A percentile compares a stretch with the other conserved stretches of the same genome.
Evolutionary conservation across 192 early-diverging fungal genomes (phyloP).

Genomic region (Backusella tuberculispora): DNA sequence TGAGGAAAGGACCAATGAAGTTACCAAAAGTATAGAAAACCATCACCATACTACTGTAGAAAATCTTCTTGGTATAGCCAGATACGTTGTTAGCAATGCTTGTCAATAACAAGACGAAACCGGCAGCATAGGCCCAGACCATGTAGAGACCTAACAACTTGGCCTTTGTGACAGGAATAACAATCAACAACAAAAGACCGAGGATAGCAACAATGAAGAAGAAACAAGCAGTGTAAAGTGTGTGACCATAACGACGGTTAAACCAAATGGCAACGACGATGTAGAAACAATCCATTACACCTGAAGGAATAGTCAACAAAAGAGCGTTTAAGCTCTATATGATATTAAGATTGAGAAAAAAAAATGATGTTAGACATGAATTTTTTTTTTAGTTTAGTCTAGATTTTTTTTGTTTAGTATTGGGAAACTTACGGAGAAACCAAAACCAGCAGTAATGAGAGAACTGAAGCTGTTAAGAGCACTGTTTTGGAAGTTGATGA

Average conservation of each 20-base stretch:
- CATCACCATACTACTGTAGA: conserved; percentile 12
- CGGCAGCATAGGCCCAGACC: conserved; percentile 21
- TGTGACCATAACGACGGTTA: conserved; percentile 24
- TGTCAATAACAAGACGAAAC: conserved; percentile 23
- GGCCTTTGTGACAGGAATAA: conserved; percentile 15
- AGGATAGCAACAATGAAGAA: conserved; percentile 2
- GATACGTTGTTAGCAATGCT: conserved; percentile 25
- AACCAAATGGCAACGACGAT: conserved; percentile 24
- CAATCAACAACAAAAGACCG: conserved; percentile 29
- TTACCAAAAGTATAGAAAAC: conserved; percentile 36
- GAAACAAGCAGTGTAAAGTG: conserved; percentile 16
- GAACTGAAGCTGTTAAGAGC: conserved; percentile 17
- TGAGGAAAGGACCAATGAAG: conserved; percentile 29
- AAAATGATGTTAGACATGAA: not conserved
- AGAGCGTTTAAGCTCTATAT: conserved; percentile 28
- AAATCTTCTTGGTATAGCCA: conserved; percentile 40
- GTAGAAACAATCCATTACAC: conserved; percentile 12
- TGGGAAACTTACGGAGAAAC: conserved; percentile 19
- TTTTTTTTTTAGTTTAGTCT: conserved; percentile 14
- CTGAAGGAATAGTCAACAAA: conserved; percentile 30
- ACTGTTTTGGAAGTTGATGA: conserved; percentile 27
- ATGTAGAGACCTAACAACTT: conserved; percentile 27
- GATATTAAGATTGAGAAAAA: not conserved
- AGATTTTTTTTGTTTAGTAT: not conserved
- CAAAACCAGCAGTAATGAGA: conserved; percentile 23